These are phyloP conservation scores for Globisporangium radiosum DNA, from an alignment of 352 stramenopile genomes.

Conservation along the genomic window DNA sequence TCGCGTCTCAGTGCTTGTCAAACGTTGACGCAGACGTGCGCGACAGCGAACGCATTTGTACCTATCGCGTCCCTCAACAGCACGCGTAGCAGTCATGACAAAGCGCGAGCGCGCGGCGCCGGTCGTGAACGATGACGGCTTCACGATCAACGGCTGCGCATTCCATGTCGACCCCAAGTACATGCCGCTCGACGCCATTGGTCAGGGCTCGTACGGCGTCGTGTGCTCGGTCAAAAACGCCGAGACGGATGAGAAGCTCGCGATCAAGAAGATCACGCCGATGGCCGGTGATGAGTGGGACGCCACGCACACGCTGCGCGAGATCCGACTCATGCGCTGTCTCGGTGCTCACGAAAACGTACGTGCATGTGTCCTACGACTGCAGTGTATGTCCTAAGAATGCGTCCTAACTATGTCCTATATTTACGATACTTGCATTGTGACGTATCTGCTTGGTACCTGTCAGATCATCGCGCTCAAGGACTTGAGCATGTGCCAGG, in stretches of 20 bases:
- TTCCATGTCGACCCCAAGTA: slow-evolving; percentile 84
- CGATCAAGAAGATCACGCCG: slow-evolving; percentile 91
- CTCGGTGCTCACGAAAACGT: slow-evolving; percentile 89
- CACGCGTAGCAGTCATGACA: slow-evolving; percentile 21
- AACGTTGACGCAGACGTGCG: neutral
- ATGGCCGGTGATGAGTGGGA: slow-evolving; percentile 89
- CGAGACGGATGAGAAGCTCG: slow-evolving; percentile 74
- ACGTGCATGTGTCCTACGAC: slow-evolving; percentile 9
- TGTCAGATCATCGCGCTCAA: slow-evolving; percentile 84
- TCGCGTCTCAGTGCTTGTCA: neutral
- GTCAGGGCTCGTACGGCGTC: slow-evolving; percentile 92
- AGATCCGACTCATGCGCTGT: slow-evolving; percentile 88
- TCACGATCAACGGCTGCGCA: slow-evolving; percentile 77
- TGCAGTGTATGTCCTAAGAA: too few relatives aligned
- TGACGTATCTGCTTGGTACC: too few relatives aligned
- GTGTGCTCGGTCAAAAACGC: slow-evolving; percentile 86
- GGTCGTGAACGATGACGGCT: slow-evolving; percentile 62
- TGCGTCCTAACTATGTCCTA: too few relatives aligned
- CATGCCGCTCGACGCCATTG: slow-evolving; percentile 80
- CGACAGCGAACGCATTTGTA: too few relatives aligned
- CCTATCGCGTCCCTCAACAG: too few relatives aligned
- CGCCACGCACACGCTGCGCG: slow-evolving; percentile 85
- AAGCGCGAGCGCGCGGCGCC: slow-evolving; percentile 56
- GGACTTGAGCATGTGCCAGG: slow-evolving; percentile 87
- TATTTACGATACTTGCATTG: too few relatives aligned